Percentiles rank a stretch among this genome's conserved stretches.
Conservation (phyloP, 208 protist species). For the Trypanosoma avium region DNA sequence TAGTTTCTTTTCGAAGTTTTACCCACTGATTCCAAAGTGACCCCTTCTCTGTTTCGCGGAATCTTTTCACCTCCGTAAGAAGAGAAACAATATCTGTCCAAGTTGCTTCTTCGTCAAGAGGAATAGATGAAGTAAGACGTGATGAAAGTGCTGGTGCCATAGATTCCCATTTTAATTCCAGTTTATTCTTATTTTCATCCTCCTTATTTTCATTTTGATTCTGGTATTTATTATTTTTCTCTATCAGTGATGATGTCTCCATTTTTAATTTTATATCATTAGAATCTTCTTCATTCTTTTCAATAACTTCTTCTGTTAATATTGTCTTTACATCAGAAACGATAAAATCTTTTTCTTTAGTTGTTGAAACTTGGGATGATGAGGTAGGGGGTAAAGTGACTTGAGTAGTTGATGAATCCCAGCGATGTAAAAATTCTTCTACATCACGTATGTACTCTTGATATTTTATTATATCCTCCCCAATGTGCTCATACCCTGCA, state of each 20-base stretch:
- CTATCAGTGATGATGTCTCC: not conserved
- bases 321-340: too few species aligned
- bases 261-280: too few species aligned
- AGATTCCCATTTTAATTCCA: conserved; percentile 5
- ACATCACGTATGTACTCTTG: conserved; percentile 6
- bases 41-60: conserved; percentile 12
- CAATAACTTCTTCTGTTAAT: too few species aligned
- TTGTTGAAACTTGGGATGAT: too few species aligned
- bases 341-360: too few species aligned
- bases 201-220: not conserved
- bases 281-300: too few species aligned
- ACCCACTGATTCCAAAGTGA: conserved; percentile 12
- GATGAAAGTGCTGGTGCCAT: conserved; percentile 17
- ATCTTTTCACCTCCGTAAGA: conserved; percentile 20
- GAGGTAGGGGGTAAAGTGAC: too few species aligned
- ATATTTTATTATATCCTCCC: conserved; percentile 13
- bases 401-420: conserved; percentile 1
- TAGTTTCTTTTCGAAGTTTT: conserved; percentile 6
- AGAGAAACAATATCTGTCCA: conserved; percentile 18
- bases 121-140: not conserved
- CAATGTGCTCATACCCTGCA: too few species aligned
- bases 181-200: not conserved
- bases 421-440: conserved; percentile 13
- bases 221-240: not conserved
- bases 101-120: not conserved